These are phyloP conservation scores for Erodium chrysanthum DNA, from an alignment of 441 rosid species.

Conservation along the genomic window DNA sequence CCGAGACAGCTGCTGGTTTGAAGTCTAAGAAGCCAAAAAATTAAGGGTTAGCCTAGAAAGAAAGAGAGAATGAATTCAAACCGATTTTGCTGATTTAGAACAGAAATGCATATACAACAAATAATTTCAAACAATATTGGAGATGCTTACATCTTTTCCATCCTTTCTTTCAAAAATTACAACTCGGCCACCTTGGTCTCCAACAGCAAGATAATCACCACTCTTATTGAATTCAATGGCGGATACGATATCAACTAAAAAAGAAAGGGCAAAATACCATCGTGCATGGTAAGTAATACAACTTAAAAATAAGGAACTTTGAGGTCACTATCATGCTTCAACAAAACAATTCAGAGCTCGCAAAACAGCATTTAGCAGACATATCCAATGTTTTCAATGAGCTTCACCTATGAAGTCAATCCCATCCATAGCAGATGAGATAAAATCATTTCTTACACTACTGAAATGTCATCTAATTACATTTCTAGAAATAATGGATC, in stretches of 20 bases:
- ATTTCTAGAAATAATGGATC: background rate
- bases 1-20: slow-evolving; percentile 24
- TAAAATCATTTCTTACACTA: background rate
- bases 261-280: background rate
- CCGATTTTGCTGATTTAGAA: background rate
- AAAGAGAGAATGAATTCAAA: slow-evolving; percentile 7
- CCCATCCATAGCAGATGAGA: background rate
- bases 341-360: background rate
- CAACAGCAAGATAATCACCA: slow-evolving; percentile 57
- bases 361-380: background rate
- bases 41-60: slow-evolving; percentile 18
- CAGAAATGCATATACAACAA: background rate
- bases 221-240: slow-evolving; percentile 47
- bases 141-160: slow-evolving; percentile 31
- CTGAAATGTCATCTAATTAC: background rate
- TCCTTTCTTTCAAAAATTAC: slow-evolving; percentile 40
- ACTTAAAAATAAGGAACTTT: background rate
- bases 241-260: slow-evolving; percentile 40
- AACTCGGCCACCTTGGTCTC: slow-evolving; percentile 59
- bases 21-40: slow-evolving; percentile 27
- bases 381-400: background rate
- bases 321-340: background rate
- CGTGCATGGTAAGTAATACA: background rate
- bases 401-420: background rate
- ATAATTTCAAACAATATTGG: background rate